Conservation (phyloP, 2,329 filamentous ascomycete genomes). For the Scopulariopsis brevicaulis region DNA sequence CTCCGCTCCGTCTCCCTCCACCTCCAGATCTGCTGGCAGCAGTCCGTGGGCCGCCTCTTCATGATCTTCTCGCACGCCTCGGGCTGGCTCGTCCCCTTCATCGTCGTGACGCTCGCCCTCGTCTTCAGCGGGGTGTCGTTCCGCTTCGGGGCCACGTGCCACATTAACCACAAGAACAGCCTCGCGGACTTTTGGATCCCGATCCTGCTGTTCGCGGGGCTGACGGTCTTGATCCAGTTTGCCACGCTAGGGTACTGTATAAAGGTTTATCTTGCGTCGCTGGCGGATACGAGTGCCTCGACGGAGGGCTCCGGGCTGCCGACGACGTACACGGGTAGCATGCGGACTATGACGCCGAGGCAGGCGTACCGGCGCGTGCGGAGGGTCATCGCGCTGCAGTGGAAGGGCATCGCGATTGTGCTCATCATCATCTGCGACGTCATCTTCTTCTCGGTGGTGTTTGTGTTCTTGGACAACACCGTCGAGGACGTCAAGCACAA, state of each 20-base stretch:
- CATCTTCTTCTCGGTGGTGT: constrained; percentile 85
- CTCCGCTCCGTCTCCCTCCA: constrained; percentile 84
- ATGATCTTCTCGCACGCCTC: constrained; percentile 73
- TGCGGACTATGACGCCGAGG: constrained; percentile 66
- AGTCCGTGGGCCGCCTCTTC: constrained; percentile 77
- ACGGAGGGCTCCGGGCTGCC: constrained; percentile 64
- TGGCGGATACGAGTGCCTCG: constrained; percentile 60
- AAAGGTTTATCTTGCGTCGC: constrained; percentile 81
- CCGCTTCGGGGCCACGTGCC: constrained; percentile 82
- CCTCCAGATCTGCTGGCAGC: constrained; percentile 96
- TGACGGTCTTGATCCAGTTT: constrained; percentile 71
- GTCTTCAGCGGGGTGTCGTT: constrained; percentile 87
- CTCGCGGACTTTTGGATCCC: constrained; percentile 86
- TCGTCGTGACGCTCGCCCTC: constrained; percentile 66
- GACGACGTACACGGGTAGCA: constrained; percentile 58
- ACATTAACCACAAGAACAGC: constrained; percentile 84
- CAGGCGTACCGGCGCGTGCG: constrained; percentile 75
- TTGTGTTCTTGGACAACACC: constrained; percentile 75
- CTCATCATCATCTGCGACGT: constrained; percentile 84
- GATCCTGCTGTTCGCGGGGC: constrained; percentile 63
- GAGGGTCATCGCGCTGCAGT: constrained; percentile 74
- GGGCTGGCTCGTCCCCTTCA: constrained; percentile 74
- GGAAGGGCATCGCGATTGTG: constrained; percentile 85
- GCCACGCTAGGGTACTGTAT: constrained; percentile 86
- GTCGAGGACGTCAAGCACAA: constrained; percentile 47